Conservation (phyloP, 2,329 filamentous ascomycete genomes). For the Plectosphaerella plurivora region DNA sequence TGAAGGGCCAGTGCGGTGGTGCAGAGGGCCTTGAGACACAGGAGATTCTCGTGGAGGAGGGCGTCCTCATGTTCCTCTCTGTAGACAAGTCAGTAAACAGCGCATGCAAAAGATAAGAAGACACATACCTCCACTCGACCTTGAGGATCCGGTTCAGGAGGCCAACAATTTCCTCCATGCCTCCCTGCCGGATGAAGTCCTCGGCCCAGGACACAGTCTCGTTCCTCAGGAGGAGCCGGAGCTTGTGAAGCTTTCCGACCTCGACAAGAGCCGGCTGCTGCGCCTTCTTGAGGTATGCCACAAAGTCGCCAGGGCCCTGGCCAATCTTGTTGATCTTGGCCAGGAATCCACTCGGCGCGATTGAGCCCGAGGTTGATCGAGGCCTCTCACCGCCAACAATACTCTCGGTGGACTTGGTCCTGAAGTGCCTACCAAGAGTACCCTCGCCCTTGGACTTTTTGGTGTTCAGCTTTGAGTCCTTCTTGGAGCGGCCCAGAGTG, state of each 20-base stretch:
- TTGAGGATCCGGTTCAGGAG: slow-evolving; percentile 89
- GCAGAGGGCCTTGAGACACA: slow-evolving; percentile 91
- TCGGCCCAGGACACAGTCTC: slow-evolving; percentile 97
- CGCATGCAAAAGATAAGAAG: slow-evolving; percentile 2
- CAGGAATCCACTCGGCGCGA: slow-evolving; percentile 53
- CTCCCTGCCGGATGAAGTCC: slow-evolving; percentile 80
- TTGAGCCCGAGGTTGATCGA: slow-evolving; percentile 39
- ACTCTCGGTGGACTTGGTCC: slow-evolving; percentile 70
- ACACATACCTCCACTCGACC: slow-evolving; percentile 84
- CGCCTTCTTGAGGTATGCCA: slow-evolving; percentile 76
- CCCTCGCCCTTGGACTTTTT: slow-evolving; percentile 72
- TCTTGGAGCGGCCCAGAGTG: slow-evolving; percentile 62
- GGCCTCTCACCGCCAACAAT: slow-evolving; percentile 54
- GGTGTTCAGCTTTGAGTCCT: slow-evolving; percentile 61
- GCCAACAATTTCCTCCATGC: slow-evolving; percentile 86
- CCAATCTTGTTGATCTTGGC: slow-evolving; percentile 65
- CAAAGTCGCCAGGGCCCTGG: slow-evolving; percentile 76
- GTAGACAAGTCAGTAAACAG: slow-evolving; percentile 17
- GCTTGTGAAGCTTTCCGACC: slow-evolving; percentile 92
- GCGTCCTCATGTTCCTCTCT: slow-evolving; percentile 95
- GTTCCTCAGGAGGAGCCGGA: slow-evolving; percentile 82
- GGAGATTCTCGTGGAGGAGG: slow-evolving; percentile 83
- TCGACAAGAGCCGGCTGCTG: slow-evolving; percentile 80
- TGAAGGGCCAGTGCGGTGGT: slow-evolving; percentile 84
- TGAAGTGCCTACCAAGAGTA: slow-evolving; percentile 58